phyloP scores from a whole-genome alignment of 139 green algal genomes.

The Penium margaritaceum region DNA sequence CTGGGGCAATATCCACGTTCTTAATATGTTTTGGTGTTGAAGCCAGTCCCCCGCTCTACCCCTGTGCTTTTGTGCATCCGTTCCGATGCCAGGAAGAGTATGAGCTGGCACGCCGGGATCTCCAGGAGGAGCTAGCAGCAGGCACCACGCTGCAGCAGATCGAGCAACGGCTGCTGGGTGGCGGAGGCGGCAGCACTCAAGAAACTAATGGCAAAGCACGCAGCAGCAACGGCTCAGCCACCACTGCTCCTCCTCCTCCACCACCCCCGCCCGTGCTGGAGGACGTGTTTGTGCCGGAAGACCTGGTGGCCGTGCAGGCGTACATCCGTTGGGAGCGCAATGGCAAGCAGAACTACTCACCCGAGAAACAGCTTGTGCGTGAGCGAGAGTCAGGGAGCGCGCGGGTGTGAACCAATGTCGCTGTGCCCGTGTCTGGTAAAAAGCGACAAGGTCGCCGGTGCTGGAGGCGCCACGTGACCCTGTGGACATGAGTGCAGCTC shows the following conservation, averaged over 20 bases:
- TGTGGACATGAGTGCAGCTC: too few species aligned
- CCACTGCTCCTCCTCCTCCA: background rate
- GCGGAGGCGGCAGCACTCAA: constrained; percentile 2
- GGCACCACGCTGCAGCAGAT: constrained; percentile 24
- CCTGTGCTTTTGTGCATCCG: too few species aligned
- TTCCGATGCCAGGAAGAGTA: constrained; percentile 45
- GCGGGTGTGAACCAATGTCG: too few species aligned
- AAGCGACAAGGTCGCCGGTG: too few species aligned
- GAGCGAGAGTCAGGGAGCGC: too few species aligned
- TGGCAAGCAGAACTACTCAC: constrained; percentile 51
- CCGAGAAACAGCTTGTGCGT: constrained; percentile 35
- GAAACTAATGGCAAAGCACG: background rate
- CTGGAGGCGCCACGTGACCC: too few species aligned
- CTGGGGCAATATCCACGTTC: too few species aligned
- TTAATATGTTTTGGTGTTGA: too few species aligned
- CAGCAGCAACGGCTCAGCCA: background rate
- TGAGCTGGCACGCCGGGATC: constrained; percentile 18
- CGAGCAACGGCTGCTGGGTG: constrained; percentile 25
- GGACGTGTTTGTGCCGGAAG: constrained; percentile 75
- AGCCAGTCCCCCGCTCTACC: too few species aligned
- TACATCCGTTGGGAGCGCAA: constrained; percentile 86
- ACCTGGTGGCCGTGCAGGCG: constrained; percentile 85
- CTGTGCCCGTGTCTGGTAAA: too few species aligned
- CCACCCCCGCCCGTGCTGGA: too few species aligned
- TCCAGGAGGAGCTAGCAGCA: constrained; percentile 18